Base-by-base conservation (phyloP, 768 basidiomycete genomes). In the Cystofilobasidium capitatum region DNA sequence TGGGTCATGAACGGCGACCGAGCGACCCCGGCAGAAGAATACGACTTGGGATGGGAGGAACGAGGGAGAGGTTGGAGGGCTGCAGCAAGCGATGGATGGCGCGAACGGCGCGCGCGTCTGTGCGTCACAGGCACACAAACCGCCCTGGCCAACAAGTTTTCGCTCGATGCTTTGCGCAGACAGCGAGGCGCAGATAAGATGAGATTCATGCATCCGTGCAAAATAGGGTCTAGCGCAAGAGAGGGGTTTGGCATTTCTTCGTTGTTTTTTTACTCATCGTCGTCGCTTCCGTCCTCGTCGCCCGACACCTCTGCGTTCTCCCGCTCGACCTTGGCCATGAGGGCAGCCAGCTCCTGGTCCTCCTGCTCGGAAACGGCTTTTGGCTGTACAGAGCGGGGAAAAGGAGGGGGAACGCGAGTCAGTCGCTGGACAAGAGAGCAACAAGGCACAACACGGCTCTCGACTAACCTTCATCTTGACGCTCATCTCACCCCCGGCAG, bases 341-440 rank as follows among this genome's bases (percentile, higher is more conserved):
- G 87, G 71, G 91, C 88, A 0, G 91, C 93, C 70, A 99, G 84
- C 76, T 97, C 96, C 71, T 91, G 88, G 77, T 99, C 96, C 79
- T 99, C 96, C 6, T 89, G 89, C 77, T 97, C 96, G 31, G 90
- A 92, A 42, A 99, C 88, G 2, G 94, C 91, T 82, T 98, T 98
- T 69, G 96, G 96, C 91, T 96, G 72, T 36, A 22, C 26, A 14
- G 24, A 31, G 39, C 26, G 20, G n/a, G 61, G 26, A 12, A 35
- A 64, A 20, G 44, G 37, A 20, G 24, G 35, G 62, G 8, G 49
- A 24, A 59, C 24, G 24, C 9, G 7, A 37, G 7, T 33, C 14
- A 40, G 3, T 2, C 3, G 31, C 16, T 17, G 47, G 29, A 5
- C 17, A 16, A n/a, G 6, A n/a, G 47, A 3, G 47, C 10, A 24